These are phyloP conservation scores for Strobilomyces confusus DNA, from an alignment of 768 basidiomycete genomes.

Conservation along the genomic window DNA sequence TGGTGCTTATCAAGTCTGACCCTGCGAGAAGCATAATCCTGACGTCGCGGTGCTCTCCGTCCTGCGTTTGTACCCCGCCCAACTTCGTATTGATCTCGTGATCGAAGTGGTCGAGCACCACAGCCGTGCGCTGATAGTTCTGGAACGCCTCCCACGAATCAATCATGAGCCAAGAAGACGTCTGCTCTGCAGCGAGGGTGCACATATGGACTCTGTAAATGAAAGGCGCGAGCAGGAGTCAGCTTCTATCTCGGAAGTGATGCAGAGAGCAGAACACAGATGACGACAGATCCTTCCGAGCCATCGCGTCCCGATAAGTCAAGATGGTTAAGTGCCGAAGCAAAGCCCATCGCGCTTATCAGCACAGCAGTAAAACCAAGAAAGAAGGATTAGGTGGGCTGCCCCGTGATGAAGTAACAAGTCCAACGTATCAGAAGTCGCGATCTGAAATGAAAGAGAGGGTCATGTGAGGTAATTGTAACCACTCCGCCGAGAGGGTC, in stretches of 20 bases:
- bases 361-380: constrained; percentile 7
- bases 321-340: constrained; percentile 10
- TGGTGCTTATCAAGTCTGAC: constrained; percentile 96
- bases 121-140: constrained; percentile 91
- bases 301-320: constrained; percentile 1
- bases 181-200: constrained; percentile 84
- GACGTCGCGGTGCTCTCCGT: constrained; percentile 71
- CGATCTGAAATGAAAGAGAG: constrained; percentile 7
- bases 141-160: constrained; percentile 98
- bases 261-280: background rate
- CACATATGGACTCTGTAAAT: constrained; percentile 77
- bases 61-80: constrained; percentile 72
- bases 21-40: constrained; percentile 94
- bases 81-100: constrained; percentile 84
- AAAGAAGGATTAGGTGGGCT: constrained; percentile 11
- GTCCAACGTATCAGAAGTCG: constrained; percentile 8
- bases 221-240: constrained; percentile 16
- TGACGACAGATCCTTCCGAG: constrained; percentile 7
- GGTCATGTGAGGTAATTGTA: constrained; percentile 11
- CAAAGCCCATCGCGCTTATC: constrained; percentile 10
- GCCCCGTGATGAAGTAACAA: constrained; percentile 3
- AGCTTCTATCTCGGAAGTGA: constrained; percentile 16
- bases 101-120: constrained; percentile 97
- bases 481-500: constrained; percentile 4
- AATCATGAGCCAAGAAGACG: constrained; percentile 93